Evolutionary conservation across 2,329 filamentous ascomycete genomes (phyloP).

Genomic region (Pseudogymnoascus sp.): DNA sequence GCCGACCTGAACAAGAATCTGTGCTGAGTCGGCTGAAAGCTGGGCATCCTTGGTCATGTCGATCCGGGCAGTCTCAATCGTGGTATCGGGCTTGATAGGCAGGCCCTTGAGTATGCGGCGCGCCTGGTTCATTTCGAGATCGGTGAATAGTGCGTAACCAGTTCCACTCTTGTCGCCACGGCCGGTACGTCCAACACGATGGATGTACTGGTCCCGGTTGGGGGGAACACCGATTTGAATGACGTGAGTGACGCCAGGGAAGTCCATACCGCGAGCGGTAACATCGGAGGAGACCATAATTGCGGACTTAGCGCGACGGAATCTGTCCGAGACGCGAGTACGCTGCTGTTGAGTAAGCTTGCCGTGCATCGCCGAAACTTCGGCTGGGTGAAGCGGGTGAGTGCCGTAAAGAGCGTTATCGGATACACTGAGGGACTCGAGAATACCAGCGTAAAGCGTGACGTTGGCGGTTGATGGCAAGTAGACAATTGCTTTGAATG

Average conservation of each 20-base stretch:
- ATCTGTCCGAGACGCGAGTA: conserved; percentile 62
- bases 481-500: conserved; percentile 92
- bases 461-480: conserved; percentile 72
- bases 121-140: conserved; percentile 17
- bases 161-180: conserved; percentile 67
- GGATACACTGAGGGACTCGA: conserved; percentile 23
- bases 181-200: conserved; percentile 68
- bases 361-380: conserved; percentile 59
- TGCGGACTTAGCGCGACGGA: conserved; percentile 55
- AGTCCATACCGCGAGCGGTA: conserved; percentile 76
- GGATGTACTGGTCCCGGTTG: conserved; percentile 64
- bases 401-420: conserved; percentile 15
- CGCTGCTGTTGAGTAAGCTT: conserved; percentile 64
- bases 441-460: conserved; percentile 54
- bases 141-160: conserved; percentile 35
- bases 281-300: conserved; percentile 75
- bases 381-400: conserved; percentile 23
- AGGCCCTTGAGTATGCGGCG: conserved; percentile 22
- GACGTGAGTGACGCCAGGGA: conserved; percentile 70
- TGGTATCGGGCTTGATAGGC: conserved; percentile 23
- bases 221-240: conserved; percentile 62
- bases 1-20: conserved; percentile 22
- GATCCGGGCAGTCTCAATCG: conserved; percentile 21
- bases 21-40: conserved; percentile 23
- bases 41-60: conserved; percentile 31